Evolutionary conservation across 2,329 filamentous ascomycete genomes (phyloP), one percentile per base, ranked within the genome.

Genomic region (Talaromyces sp.): DNA sequence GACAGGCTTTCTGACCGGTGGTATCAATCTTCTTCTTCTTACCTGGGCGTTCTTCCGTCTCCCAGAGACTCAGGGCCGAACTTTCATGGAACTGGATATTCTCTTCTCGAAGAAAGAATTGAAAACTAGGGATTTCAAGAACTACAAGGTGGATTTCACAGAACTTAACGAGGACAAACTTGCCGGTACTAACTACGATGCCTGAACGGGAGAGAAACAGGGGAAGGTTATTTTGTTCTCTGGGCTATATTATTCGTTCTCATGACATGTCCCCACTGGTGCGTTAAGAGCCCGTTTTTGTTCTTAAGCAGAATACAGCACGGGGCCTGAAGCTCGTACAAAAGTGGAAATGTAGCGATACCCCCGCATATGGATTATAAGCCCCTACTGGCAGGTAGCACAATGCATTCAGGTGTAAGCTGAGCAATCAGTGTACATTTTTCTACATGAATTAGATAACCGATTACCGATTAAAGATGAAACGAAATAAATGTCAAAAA

Each of bases 51-150:
- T 54, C 60, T 63, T 67, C 62, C 50, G 62, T 37, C 58, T 67
- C 7, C 65, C 65, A 16, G 77, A 79, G 63, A 70, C 75, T 0
- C 75, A 73, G 61, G 76, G 72, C 16, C 66, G 77, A 35, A 76
- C 75, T 16, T 78, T 74, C 66, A 72, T 71, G 16, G 78, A 81
- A 69, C 65, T 81, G 19, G 78, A 80, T 65, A 71, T 79, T 14
- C 62, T 81, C 50, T 82, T 82, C 93, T 0, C 92, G 92, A 0
- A 92, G 67, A 81, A 84, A 1, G 81, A 62, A 16, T 39, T 65
- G 19, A 56, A 57, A 48, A 39, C 63, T 10, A 61, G 39, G 24
- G 63, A 65, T 13, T 65, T 65, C 33, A 56, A 35, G 35, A 57
- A 50, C 2, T 50, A 57, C 39, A 4, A 61, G 9, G 63, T 65